These are phyloP conservation scores for Naegleria fowleri DNA, from an alignment of 208 protist genomes.

Conservation along the genomic window DNA sequence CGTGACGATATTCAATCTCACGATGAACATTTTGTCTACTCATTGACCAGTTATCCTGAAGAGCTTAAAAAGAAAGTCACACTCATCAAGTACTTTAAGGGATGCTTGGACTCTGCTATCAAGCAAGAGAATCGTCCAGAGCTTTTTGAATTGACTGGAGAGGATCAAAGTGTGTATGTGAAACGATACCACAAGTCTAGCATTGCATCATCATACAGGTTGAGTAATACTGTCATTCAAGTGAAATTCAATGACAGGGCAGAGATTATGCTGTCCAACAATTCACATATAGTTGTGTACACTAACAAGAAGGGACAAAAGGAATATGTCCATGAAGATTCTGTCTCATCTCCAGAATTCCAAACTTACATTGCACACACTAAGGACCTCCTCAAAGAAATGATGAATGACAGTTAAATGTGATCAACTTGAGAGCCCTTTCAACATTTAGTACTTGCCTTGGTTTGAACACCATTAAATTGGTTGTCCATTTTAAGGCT, in stretches of 20 bases:
- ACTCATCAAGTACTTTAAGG: constrained; percentile 90
- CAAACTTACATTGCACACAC: neutral
- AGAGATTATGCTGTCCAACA: constrained; percentile 80
- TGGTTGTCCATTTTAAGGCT: too few relatives aligned
- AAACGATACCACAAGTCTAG: constrained; percentile 86
- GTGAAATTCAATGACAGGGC: constrained; percentile 83
- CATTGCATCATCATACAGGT: constrained; percentile 84
- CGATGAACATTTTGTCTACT: constrained; percentile 65
- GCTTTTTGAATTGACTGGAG: neutral
- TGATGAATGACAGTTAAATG: neutral
- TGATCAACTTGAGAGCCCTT: too few relatives aligned
- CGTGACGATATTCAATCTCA: constrained; percentile 58
- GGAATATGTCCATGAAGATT: neutral
- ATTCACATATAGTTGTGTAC: constrained; percentile 76
- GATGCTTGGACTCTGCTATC: constrained; percentile 43
- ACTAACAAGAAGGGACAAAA: constrained; percentile 34
- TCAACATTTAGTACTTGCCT: too few relatives aligned
- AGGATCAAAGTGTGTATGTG: constrained; percentile 74
- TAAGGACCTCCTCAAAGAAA: neutral
- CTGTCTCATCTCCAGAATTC: neutral
- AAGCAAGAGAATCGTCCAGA: neutral
- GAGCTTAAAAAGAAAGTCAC: constrained; percentile 91
- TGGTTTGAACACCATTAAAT: too few relatives aligned
- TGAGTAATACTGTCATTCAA: constrained; percentile 89
- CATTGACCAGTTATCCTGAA: constrained; percentile 61